These are phyloP conservation scores for Fusarium udum DNA, from an alignment of 2,329 filamentous ascomycete genomes.

Conservation along the genomic window DNA sequence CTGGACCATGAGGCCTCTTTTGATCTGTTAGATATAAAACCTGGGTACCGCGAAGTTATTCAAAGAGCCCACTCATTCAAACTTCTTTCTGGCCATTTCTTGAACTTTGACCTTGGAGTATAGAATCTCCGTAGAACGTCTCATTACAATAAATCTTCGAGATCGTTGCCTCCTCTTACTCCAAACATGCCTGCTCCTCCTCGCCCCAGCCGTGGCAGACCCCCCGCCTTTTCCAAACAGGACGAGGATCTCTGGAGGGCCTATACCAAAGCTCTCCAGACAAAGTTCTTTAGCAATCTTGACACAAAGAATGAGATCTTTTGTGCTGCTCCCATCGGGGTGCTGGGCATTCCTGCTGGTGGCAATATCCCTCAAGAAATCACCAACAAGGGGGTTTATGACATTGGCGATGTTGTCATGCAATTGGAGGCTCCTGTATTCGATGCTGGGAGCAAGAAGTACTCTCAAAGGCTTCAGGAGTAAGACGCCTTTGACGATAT, in stretches of 20 bases:
- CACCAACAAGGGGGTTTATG: background rate
- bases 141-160: no score
- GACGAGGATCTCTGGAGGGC: background rate
- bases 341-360: background rate
- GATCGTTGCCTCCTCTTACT: fast-evolving
- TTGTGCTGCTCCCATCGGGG: background rate
- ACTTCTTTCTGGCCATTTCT: background rate
- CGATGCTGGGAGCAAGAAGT: fast-evolving
- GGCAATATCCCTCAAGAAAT: background rate
- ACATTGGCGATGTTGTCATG: background rate
- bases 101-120: no score
- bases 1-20: background rate
- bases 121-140: background rate
- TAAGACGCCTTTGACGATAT: no score
- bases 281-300: background rate
- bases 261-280: background rate
- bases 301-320: background rate
- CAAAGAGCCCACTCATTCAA: background rate
- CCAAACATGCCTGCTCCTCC: background rate
- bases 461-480: background rate
- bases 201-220: background rate
- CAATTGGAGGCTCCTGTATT: background rate
- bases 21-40: background rate
- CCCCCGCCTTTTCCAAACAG: background rate
- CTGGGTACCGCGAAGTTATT: background rate